Percentiles rank a stretch among this genome's conserved stretches.
Conservation (phyloP, 2,329 filamentous ascomycete genomes). For the Trematosphaeria pertusa region DNA sequence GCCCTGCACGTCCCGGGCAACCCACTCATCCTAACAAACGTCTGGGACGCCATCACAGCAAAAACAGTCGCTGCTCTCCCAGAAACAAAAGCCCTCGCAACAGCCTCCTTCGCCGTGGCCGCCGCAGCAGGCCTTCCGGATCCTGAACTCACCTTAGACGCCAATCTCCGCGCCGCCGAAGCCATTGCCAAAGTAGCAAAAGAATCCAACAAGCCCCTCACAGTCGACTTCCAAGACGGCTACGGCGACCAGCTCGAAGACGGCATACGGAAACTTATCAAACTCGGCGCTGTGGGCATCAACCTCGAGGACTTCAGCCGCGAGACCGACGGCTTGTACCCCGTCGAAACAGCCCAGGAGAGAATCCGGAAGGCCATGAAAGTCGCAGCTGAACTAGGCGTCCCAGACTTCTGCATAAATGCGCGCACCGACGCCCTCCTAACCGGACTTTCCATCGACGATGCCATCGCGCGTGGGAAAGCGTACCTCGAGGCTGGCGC, state of each 20-base stretch:
- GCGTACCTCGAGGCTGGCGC: constrained; percentile 66
- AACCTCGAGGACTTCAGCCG: constrained; percentile 64
- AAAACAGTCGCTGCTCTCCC: constrained; percentile 55
- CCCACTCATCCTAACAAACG: constrained; percentile 63
- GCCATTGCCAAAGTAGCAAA: constrained; percentile 54
- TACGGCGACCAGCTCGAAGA: constrained; percentile 59
- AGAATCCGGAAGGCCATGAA: constrained; percentile 55
- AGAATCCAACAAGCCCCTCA: constrained; percentile 56
- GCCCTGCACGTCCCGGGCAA: constrained; percentile 59
- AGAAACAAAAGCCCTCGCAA: constrained; percentile 49
- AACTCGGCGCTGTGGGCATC: constrained; percentile 61
- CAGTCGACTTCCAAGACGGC: constrained; percentile 67
- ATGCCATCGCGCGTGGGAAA: constrained; percentile 62
- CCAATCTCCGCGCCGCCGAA: constrained; percentile 58
- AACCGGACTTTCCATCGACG: constrained; percentile 50
- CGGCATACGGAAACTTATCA: constrained; percentile 55
- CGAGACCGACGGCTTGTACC: constrained; percentile 45
- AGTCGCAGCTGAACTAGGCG: constrained; percentile 55
- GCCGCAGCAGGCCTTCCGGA: constrained; percentile 41
- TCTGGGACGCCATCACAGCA: constrained; percentile 62
- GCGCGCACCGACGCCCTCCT: constrained; percentile 64
- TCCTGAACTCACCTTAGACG: constrained; percentile 55
- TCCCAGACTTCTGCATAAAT: constrained; percentile 55
- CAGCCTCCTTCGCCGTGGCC: constrained; percentile 46
- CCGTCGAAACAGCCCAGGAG: constrained; percentile 55